Percentiles rank a stretch among this genome's conserved stretches.
Conservation (phyloP, 1,284 basidiomycete genomes). For the Xerocomus nothofagi region DNA sequence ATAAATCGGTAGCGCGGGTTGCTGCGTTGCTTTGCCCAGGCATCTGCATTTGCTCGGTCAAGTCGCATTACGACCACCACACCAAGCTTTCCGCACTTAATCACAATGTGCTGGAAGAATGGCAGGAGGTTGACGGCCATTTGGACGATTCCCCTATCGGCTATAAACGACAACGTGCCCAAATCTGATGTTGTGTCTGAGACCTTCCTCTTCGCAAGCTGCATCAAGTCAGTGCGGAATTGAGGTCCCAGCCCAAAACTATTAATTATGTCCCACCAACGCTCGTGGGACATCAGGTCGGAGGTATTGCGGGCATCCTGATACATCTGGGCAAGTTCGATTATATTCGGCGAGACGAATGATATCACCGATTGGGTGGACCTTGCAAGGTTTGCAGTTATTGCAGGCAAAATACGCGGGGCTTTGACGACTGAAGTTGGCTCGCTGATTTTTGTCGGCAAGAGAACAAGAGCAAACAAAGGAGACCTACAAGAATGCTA, state of each 20-base stretch:
- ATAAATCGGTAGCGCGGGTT: slow-evolving; percentile 49
- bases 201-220: slow-evolving; percentile 49
- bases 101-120: slow-evolving; percentile 75
- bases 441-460: slow-evolving; percentile 49
- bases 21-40: slow-evolving; percentile 51
- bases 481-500: slow-evolving; percentile 61
- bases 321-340: slow-evolving; percentile 75
- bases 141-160: slow-evolving; percentile 67
- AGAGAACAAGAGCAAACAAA: slow-evolving; percentile 1
- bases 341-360: slow-evolving; percentile 76
- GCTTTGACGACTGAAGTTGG: slow-evolving; percentile 89
- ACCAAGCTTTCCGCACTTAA: slow-evolving; percentile 79
- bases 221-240: slow-evolving; percentile 66
- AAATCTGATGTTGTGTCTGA: slow-evolving; percentile 40
- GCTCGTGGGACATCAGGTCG: slow-evolving; percentile 49
- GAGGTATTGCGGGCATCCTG: slow-evolving; percentile 46
- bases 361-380: slow-evolving; percentile 49
- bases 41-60: slow-evolving; percentile 39
- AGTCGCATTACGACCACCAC: slow-evolving; percentile 63
- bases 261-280: slow-evolving; percentile 70
- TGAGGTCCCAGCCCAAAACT: slow-evolving; percentile 57
- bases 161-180: slow-evolving; percentile 62
- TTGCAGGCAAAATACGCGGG: slow-evolving; percentile 63
- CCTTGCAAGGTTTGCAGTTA: slow-evolving; percentile 40
- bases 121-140: slow-evolving; percentile 81